Base-by-base conservation (phyloP, 352 stramenopile species). In the Phytopythium cucurbitacearum region DNA sequence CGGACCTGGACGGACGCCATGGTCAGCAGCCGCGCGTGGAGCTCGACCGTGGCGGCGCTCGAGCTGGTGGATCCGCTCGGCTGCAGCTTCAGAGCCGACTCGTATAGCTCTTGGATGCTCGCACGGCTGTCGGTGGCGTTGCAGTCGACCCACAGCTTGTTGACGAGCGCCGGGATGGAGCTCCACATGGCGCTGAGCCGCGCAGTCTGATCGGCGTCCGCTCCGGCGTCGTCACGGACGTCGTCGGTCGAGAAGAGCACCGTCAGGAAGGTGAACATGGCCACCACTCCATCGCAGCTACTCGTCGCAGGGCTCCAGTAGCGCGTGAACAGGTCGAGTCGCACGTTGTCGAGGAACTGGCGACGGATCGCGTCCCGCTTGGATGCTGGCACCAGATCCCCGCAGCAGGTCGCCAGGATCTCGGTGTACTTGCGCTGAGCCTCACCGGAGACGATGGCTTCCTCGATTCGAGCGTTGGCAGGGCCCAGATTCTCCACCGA, bases 241-340 rank as follows among this genome's bases (percentile, higher is more conserved):
- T 50, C 45, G 45, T 50, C 45, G 45, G 45, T 33, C 28, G 28
- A 11, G 45, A 50, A 50, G 15, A 50, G 45, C 45, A 33, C 45
- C 28, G 45, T 50, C 32, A 50, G 45, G 45, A 50, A 50, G 11
- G 33, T 40, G 45, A 50, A 50, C 45, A 40, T 28, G 32, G 45
- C 45, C 28, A 50, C 45, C 32, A 50, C 45, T 11, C 28, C 34
- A 7, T 28, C 45, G 9, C 2, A 13, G 0, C 32, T 32, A 3
- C 32, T 33, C 33, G 33, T 50, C 45, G 38, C 45, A 0, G 45
- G 45, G 28, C 28, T 50, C 45, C 45, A 50, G 45, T 50, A 50
- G 45, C 45, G 45, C 28, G 45, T 33, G 45, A 50, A 50, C 45
- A 51, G 46, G 34, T 51, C 46, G 12, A 51, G 46, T 3, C 46